Evolutionary conservation across 2,329 filamentous ascomycete species (phyloP), one percentile per base, ranked within the genome.

Genomic region (Clonostachys chloroleuca): DNA sequence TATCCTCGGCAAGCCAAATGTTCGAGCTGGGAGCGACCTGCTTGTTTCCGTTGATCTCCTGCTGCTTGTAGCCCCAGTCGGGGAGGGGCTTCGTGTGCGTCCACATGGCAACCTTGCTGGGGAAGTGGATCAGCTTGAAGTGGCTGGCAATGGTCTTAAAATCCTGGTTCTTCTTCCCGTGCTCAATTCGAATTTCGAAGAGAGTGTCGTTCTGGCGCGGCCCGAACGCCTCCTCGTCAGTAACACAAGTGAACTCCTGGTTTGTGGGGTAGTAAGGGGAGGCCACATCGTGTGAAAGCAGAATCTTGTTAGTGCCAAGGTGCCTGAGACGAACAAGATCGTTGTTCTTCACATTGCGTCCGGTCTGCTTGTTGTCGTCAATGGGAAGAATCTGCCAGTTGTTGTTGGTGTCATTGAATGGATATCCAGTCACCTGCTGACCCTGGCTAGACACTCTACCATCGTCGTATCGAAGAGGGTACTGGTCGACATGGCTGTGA

Each of bases 21-120:
- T 99, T 99, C 65, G 90, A 96, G 63, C 87, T 85, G 52, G 92
- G 88, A 30, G 84, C 77, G 46, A 95, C 74, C 64, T 96, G 95
- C 81, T 99, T 99, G 78, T 99, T 99, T 50, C 94, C 94, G 67
- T 99, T 99, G 75, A 99, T 96, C 66, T 99, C 94, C 61, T 95
- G 92, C 68, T 99, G 94, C 67, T 95, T 94, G 74, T 88, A 92
- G 24, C 80, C 94, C 94, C 94, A 99, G 5, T 99, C 94, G 5
- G 94, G 94, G n/a, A 99, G 81, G 44, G 94, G 89, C 50, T 84
- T 94, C 35, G 87, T 87, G 67, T 97, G 92, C 30, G 94, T 99
- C 94, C 94, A 99, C 92, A 99, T 95, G 54, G 94, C 92, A 44
- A 99, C 94, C 67, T 95, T 95, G 66, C 90, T 95, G 8, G 92